Base-by-base conservation (phyloP, 768 basidiomycete species). In the Ramaria rubella region DNA sequence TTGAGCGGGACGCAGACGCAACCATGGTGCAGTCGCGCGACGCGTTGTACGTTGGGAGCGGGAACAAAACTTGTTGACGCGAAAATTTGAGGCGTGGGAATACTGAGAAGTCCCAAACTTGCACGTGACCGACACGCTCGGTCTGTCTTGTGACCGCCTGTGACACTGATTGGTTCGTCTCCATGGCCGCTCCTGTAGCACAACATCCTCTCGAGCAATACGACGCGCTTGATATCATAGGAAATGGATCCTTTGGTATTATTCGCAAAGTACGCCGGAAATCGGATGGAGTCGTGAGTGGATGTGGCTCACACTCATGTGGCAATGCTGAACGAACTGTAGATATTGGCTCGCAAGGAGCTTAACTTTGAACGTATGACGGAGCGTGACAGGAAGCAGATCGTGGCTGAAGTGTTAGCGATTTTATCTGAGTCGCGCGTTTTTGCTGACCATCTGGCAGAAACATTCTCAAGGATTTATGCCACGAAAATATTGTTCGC, bases 351-450 rank as follows among this genome's bases (percentile, higher is more conserved):
- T 4, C 76, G 92, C 31, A 96, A 99, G 66, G 94, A 99, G 70
- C 83, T 99, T 64, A 94, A 97, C 72, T 99, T 97, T 72, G 93
- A 95, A 66, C 82, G 89, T 49, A 97, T 99, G 95, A 87, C 81
- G 34, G 93, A 97, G 69, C 81, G 93, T 36, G 96, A 99, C 68
- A 81, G 93, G 63, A 94, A 94, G 68, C 96, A 98, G 70, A 94
- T 99, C 53, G 88, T 96, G 3, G 84, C 94, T 11, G 96, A 99
- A 83, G 96, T 98, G 95, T 97, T 69, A 65, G 92, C 79, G 15
- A 4, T 40, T 48, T 57, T 30, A 56, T 61, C 42, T 38, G 45
- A 31, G 21, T 23, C 40, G 43, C 19, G 9, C 29, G 33, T 42
- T 59, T 2, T 52, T n/a, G 24, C 33, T 26, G 21, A 29, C 11